Base-by-base conservation (phyloP, 2,329 filamentous ascomycete species). In the Penicillium sp. region DNA sequence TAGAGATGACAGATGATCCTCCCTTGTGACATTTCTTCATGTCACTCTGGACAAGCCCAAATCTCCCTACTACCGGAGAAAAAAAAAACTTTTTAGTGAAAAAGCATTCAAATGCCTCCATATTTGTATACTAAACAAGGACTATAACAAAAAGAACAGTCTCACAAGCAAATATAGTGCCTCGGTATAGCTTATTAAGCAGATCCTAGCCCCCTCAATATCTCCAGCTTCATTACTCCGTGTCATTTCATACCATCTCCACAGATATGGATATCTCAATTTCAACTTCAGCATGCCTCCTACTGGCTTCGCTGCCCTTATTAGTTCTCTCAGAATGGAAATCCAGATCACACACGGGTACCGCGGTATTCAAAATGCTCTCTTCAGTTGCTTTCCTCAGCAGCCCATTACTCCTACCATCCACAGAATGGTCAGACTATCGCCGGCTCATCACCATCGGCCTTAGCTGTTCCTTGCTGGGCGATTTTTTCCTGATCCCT, bases 351-450 rank as follows among this genome's bases (percentile, higher is more conserved):
- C 61, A 64, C 42, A 52, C 54, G 1, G 68, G 67, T 50, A 67
- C 65, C 38, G 55, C 40, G 5, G n/a, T 70, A 17, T 66, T 68
- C 58, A 70, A 70, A 56, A 65, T 66, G 50, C 48, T 69, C 44
- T 70, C 66, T 6, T 69, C 67, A 7, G 46, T 60, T 1, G 67
- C 68, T 19, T 70, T 70, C 45, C 50, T 65, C 31, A 59, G 59
- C 48, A 61, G 58, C 9, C 65, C 68, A 30, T 53, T 69, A 2
- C 53, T 64, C 22, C 46, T 60, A 11, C 51, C 58, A 14, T 52
- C 55, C 25, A 55, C 60, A n/a, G 47, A 66, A 14, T 64, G 59
- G 46, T 56, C 61, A 11, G 50, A 57, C 2, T 68, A 67, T 19
- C 38, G 28, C 19, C 17, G 16, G 28, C 51, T 61, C 28, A 62